These are phyloP conservation scores for Psidium friedrichsthalianum DNA, from an alignment of 345 rosid genomes.

Conservation along the genomic window DNA sequence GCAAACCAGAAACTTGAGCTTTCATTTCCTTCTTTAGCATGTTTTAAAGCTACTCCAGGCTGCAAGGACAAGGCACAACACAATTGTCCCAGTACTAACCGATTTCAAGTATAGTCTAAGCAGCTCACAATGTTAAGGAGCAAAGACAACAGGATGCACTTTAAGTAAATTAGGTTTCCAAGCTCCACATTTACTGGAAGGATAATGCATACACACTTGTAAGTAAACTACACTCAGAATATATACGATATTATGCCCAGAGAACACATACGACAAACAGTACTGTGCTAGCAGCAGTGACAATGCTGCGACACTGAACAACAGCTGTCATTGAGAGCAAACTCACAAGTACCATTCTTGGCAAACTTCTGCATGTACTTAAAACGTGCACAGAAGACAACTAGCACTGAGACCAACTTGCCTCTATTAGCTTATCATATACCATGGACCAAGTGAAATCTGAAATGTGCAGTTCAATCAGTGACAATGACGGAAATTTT, in stretches of 20 bases:
- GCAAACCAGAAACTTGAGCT: slow-evolving; percentile 88
- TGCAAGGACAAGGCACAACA: slow-evolving; percentile 25
- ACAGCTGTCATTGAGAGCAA: neutral
- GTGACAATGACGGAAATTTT: neutral
- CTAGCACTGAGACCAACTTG: neutral
- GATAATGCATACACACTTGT: neutral
- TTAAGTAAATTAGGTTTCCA: neutral
- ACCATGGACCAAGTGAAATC: neutral
- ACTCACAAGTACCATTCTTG: neutral
- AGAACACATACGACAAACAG: neutral
- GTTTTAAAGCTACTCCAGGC: slow-evolving; percentile 80
- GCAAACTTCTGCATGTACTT: neutral
- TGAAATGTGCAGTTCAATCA: neutral
- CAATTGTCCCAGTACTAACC: neutral
- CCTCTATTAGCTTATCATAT: neutral
- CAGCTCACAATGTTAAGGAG: neutral
- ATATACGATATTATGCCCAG: neutral
- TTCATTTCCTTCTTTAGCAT: slow-evolving; percentile 93
- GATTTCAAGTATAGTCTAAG: neutral
- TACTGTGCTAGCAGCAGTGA: neutral
- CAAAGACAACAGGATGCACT: neutral
- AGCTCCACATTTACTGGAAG: neutral
- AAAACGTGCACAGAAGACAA: neutral
- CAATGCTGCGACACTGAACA: neutral
- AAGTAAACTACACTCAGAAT: neutral